These are phyloP conservation scores for Zoysia matrella DNA, from an alignment of 202 grass and related monocot species.

Conservation along the genomic window DNA sequence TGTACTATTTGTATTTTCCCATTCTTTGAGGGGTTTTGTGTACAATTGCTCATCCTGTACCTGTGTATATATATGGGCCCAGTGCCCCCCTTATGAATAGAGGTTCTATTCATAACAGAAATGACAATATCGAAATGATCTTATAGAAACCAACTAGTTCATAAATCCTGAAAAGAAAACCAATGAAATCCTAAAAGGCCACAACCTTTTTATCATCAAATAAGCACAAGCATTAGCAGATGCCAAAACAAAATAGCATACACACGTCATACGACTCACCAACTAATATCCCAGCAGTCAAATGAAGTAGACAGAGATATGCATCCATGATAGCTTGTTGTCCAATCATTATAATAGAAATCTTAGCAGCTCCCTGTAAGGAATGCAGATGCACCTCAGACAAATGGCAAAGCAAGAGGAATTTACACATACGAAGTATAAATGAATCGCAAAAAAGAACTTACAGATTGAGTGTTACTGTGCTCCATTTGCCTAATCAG, in stretches of 20 bases:
- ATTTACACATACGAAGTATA: not conserved
- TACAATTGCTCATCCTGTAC: too few relatives aligned
- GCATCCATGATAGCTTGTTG: conserved; percentile 99
- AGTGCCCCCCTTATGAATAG: too few relatives aligned
- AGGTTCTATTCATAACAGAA: not conserved
- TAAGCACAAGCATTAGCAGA: not conserved
- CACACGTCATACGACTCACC: conserved; percentile 65
- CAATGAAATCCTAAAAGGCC: not conserved
- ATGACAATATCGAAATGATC: not conserved
- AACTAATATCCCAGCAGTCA: conserved; percentile 96
- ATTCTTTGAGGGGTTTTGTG: too few relatives aligned
- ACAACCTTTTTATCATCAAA: conserved; percentile 16
- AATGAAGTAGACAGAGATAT: conserved; percentile 96
- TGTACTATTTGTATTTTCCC: too few relatives aligned
- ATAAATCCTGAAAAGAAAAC: not conserved
- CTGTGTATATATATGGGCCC: too few relatives aligned
- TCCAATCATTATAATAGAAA: conserved; percentile 98
- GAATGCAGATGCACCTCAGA: conserved; percentile 29
- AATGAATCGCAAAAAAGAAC: conserved; percentile 36
- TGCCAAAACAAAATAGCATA: not conserved
- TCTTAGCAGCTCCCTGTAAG: conserved; percentile 88
- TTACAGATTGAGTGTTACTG: conserved; percentile 98
- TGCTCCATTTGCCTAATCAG: conserved; percentile 99
- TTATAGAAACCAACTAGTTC: not conserved
- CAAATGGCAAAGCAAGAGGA: conserved; percentile 16